Conservation (phyloP, 306 rosid species). For the Trichosanthes cucumerina region DNA sequence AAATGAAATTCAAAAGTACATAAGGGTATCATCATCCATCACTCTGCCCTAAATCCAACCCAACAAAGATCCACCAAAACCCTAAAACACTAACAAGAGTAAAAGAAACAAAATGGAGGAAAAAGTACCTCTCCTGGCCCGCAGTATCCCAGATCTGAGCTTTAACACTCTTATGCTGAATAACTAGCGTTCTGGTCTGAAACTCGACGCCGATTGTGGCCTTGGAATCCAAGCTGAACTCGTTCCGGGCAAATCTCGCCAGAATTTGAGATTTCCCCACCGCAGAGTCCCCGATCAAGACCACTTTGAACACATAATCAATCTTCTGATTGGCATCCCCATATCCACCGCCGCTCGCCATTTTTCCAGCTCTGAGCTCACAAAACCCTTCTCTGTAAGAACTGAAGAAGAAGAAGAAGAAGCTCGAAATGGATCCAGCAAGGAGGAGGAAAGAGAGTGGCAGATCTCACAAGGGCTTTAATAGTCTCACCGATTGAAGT, state of each 20-base stretch:
- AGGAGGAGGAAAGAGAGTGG: background rate
- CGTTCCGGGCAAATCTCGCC: conserved; percentile 82
- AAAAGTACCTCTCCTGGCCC: conserved; percentile 83
- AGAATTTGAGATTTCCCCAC: conserved; percentile 98
- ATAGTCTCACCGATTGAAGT: background rate
- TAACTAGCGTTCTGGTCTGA: conserved; percentile 76
- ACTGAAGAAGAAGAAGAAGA: background rate
- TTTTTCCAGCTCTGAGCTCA: conserved; percentile 12
- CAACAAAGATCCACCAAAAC: background rate
- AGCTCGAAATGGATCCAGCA: conserved; percentile 6
- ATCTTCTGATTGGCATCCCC: conserved; percentile 86
- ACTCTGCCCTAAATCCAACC: background rate
- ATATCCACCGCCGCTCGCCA: conserved; percentile 68
- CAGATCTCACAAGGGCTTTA: background rate
- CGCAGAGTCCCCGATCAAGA: conserved; percentile 88
- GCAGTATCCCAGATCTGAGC: conserved; percentile 99
- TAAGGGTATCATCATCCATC: background rate
- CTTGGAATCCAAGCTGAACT: conserved; percentile 94
- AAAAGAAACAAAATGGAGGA: background rate
- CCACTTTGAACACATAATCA: conserved; percentile 95
- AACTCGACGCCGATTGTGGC: conserved; percentile 99
- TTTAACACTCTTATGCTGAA: conserved; percentile 83
- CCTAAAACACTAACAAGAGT: background rate
- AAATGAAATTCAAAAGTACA: background rate
- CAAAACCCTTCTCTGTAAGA: background rate